These are phyloP conservation scores for Fusarium cyanostomum DNA, from an alignment of 2,329 filamentous ascomycete species.

Conservation along the genomic window DNA sequence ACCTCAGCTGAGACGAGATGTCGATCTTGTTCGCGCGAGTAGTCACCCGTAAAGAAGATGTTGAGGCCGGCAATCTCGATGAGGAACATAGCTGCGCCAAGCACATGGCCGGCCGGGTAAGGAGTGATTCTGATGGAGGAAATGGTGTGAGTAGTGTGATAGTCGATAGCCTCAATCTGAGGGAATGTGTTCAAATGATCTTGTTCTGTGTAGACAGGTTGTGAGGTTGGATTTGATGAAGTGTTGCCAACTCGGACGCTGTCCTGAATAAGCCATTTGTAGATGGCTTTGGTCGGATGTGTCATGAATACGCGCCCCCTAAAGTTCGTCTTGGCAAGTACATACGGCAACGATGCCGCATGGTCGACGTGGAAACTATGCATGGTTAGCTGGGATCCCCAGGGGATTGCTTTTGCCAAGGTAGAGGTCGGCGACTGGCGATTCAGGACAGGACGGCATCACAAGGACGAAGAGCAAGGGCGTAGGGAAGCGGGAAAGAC, in stretches of 20 bases:
- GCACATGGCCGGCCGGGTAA: conserved; percentile 96
- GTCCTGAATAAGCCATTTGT: conserved; percentile 99
- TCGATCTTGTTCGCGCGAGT: conserved; percentile 93
- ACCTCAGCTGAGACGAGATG: conserved; percentile 95
- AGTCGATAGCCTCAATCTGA: conserved; percentile 96
- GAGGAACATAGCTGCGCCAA: conserved; percentile 97
- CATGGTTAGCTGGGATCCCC: conserved; percentile 40
- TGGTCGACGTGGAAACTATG: conserved; percentile 96
- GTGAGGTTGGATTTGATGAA: conserved; percentile 68
- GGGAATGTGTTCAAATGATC: conserved; percentile 95
- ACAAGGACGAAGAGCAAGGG: conserved; percentile 40
- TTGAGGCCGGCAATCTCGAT: conserved; percentile 97
- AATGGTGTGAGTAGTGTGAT: conserved; percentile 97
- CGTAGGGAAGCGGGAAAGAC: conserved; percentile 40
- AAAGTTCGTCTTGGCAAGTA: conserved; percentile 98
- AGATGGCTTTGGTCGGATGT: conserved; percentile 98
- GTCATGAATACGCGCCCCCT: conserved; percentile 98
- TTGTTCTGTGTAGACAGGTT: conserved; percentile 92
- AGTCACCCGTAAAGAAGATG: conserved; percentile 97
- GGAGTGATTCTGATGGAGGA: conserved; percentile 96
- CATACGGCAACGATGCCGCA: conserved; percentile 97
- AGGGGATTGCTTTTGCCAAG: conserved; percentile 13
- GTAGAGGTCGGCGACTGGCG: conserved; percentile 21
- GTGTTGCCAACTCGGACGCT: conserved; percentile 88
- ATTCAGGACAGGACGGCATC: conserved; percentile 42